A percentile compares a stretch with the other conserved stretches of the same genome.
These are phyloP conservation scores for Tolypocladium endophyticum DNA, from an alignment of 2,329 filamentous ascomycete species.

Conservation along the genomic window DNA sequence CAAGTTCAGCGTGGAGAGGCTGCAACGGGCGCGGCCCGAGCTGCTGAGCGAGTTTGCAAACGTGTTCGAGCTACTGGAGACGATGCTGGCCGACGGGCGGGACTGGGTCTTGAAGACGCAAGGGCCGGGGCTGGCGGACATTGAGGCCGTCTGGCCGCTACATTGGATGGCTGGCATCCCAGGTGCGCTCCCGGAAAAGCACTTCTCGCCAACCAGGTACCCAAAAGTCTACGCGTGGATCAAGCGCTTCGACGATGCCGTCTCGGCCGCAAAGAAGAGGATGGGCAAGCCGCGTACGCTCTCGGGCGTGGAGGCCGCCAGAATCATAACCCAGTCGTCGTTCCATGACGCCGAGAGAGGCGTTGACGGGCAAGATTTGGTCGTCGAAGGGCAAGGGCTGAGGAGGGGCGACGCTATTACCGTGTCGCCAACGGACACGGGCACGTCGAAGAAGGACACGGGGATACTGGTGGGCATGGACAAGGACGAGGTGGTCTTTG, in stretches of 20 bases:
- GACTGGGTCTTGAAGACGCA: conserved; percentile 49
- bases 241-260: conserved; percentile 42
- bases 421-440: conserved; percentile 53
- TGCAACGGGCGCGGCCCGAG: conserved; percentile 32
- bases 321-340: conserved; percentile 30
- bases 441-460: conserved; percentile 44
- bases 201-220: conserved; percentile 40
- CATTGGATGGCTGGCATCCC: conserved; percentile 52
- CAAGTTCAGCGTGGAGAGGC: conserved; percentile 12
- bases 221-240: conserved; percentile 56
- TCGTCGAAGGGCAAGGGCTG: conserved; percentile 34
- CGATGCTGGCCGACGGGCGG: conserved; percentile 55
- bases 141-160: conserved; percentile 59
- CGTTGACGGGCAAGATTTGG: conserved; percentile 38
- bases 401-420: conserved; percentile 42
- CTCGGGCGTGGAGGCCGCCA: conserved; percentile 42
- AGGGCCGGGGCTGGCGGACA: conserved; percentile 50
- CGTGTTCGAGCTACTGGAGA: conserved; percentile 49
- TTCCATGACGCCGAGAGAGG: conserved; percentile 32
- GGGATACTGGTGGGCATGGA: conserved; percentile 44
- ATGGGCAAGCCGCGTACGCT: conserved; percentile 28
- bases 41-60: conserved; percentile 43
- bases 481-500: conserved; percentile 46
- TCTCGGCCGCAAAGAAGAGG: conserved; percentile 28
- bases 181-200: conserved; percentile 39